These are phyloP conservation scores for Fusarium sp. DNA, from an alignment of 2,329 filamentous ascomycete species.

Conservation along the genomic window DNA sequence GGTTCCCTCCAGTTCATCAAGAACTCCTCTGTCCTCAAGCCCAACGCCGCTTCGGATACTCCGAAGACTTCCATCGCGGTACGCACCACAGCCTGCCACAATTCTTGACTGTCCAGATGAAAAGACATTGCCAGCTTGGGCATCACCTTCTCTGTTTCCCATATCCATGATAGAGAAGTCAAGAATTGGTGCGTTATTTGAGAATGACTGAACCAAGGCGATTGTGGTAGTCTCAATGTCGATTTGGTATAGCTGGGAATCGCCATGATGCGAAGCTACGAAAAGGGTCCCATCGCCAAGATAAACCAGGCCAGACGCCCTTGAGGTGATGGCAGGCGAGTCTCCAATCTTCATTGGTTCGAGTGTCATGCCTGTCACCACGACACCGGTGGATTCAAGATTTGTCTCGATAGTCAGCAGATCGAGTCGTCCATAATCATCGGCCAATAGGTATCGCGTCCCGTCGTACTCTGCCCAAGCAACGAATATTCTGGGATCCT, in stretches of 20 bases:
- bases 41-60: conserved; percentile 96
- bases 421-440: conserved; percentile 90
- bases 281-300: conserved; percentile 82
- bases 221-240: conserved; percentile 63
- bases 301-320: conserved; percentile 85
- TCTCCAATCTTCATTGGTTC: conserved; percentile 58
- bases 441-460: conserved; percentile 87
- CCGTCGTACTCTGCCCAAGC: conserved; percentile 90
- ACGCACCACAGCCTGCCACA: conserved; percentile 92
- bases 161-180: conserved; percentile 98
- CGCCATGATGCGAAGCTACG: conserved; percentile 91
- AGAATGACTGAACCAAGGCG: conserved; percentile 76
- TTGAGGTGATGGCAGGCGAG: conserved; percentile 68
- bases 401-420: conserved; percentile 83
- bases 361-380: conserved; percentile 81
- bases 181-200: conserved; percentile 90
- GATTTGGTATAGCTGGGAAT: conserved; percentile 85
- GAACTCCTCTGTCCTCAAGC: conserved; percentile 86
- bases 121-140: conserved; percentile 85
- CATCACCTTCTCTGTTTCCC: conserved; percentile 85
- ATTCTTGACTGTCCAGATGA: conserved; percentile 95
- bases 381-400: conserved; percentile 74
- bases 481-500: conserved; percentile 88
- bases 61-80: conserved; percentile 87
- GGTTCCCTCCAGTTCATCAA: conserved; percentile 84